Conservation (phyloP, 805 yeast species). For the Suhomyces sp. region DNA sequence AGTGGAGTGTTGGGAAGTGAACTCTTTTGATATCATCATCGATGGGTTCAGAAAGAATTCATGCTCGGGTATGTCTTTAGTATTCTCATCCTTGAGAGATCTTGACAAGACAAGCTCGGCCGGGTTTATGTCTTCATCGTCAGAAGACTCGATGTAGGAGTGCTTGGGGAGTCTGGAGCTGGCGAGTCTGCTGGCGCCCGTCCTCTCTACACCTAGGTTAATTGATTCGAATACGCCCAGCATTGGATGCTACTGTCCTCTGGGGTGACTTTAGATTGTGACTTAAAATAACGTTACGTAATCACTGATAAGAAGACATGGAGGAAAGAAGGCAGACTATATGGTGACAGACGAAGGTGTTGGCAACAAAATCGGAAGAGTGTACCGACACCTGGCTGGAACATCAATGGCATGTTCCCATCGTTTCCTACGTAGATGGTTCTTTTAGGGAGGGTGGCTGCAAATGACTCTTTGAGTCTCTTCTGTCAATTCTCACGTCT, state of each 20-base stretch:
- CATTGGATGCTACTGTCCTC: neutral
- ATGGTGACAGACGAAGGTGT: no score
- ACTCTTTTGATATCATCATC: constrained; percentile 5
- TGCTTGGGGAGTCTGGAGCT: constrained; percentile 1
- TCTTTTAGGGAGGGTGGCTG: neutral
- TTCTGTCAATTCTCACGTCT: neutral
- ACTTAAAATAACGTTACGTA: neutral
- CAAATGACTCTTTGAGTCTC: neutral
- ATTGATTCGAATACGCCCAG: constrained; percentile 14
- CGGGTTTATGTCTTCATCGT: constrained; percentile 14
- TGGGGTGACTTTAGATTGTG: neutral
- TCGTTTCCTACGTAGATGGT: no score
- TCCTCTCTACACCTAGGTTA: constrained; percentile 5
- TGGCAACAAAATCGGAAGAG: no score
- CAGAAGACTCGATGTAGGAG: constrained; percentile 9
- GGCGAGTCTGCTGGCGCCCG: neutral
- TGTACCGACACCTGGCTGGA: no score
- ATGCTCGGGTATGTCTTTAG: constrained; percentile 9
- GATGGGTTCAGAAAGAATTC: constrained; percentile 21
- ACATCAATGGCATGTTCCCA: no score
- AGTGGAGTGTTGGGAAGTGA: neutral
- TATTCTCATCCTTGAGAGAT: constrained; percentile 1
- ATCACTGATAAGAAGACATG: neutral
- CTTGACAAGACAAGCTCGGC: constrained; percentile 12
- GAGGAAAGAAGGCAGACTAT: no score